These are phyloP conservation scores for Cymbopogon citratus DNA, from an alignment of 176 grass and related monocot genomes.

Conservation along the genomic window DNA sequence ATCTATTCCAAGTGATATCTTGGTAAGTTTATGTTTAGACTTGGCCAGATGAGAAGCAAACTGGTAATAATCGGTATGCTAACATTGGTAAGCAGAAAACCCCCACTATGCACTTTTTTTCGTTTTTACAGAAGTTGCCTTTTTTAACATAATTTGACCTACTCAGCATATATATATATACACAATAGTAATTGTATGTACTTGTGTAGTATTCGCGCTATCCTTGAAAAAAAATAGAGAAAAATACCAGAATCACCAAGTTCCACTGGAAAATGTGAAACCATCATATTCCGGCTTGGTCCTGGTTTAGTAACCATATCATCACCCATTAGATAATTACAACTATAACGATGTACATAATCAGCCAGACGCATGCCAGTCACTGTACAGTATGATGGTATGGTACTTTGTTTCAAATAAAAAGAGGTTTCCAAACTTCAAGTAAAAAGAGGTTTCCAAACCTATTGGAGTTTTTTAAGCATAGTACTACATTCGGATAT, in stretches of 20 bases:
- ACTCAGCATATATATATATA: neutral
- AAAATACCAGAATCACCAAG: neutral
- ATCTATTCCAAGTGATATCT: neutral
- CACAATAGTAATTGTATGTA: neutral
- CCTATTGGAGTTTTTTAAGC: neutral
- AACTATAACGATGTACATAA: neutral
- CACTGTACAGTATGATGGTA: neutral
- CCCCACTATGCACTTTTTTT: neutral
- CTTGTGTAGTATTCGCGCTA: neutral
- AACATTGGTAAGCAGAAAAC: neutral
- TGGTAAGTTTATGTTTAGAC: constrained; percentile 7
- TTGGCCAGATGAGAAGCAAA: neutral
- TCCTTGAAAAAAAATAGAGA: neutral
- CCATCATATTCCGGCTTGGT: neutral
- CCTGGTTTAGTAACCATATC: neutral
- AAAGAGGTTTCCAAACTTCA: neutral
- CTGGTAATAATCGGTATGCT: neutral
- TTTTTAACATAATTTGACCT: neutral
- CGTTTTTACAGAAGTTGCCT: neutral
- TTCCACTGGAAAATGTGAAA: neutral
- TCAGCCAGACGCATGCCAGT: neutral
- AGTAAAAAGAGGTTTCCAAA: neutral
- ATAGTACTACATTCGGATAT: neutral
- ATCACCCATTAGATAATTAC: neutral
- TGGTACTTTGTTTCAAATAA: neutral